Conservation (phyloP, 371 early-diverging fungal species). For the Actinomortierella ambigua region DNA sequence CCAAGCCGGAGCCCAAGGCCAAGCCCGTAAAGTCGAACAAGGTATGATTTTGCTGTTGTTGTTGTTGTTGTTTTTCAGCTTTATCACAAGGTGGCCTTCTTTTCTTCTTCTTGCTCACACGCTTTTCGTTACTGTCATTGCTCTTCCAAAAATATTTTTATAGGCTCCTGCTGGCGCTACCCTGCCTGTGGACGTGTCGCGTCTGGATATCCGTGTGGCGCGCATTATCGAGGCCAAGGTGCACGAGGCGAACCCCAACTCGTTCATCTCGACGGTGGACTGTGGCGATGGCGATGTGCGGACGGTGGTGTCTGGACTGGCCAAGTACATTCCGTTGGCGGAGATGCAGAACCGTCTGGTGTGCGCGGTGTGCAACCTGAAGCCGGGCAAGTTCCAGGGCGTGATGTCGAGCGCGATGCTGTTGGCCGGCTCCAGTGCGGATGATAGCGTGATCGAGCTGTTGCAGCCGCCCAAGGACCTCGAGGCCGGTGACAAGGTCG, state of each 20-base stretch:
- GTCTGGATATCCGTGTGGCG: slow-evolving; percentile 56
- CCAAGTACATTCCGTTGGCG: slow-evolving; percentile 59
- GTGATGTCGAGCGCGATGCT: slow-evolving; percentile 64
- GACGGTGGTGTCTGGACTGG: slow-evolving; percentile 80
- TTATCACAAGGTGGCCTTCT: neutral
- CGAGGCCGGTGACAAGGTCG: slow-evolving; percentile 54
- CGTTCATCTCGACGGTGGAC: slow-evolving; percentile 60
- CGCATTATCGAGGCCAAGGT: slow-evolving; percentile 52
- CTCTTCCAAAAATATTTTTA: neutral
- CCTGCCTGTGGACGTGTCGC: slow-evolving; percentile 37
- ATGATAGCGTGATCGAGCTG: slow-evolving; percentile 46
- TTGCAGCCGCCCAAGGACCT: slow-evolving; percentile 49
- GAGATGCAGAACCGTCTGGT: slow-evolving; percentile 54
- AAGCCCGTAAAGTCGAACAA: slow-evolving; percentile 44
- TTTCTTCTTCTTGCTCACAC: neutral
- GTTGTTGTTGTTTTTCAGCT: neutral
- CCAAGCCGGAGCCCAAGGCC: slow-evolving; percentile 41
- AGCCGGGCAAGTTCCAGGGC: slow-evolving; percentile 64
- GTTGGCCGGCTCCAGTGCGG: slow-evolving; percentile 51
- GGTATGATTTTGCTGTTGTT: slow-evolving; percentile 2
- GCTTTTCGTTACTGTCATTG: too few species aligned
- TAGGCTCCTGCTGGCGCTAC: slow-evolving; percentile 36
- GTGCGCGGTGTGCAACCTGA: slow-evolving; percentile 60
- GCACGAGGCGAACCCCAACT: slow-evolving; percentile 52
- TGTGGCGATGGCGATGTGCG: slow-evolving; percentile 62